These are phyloP conservation scores for Cnidoscolus chayamansa DNA, from an alignment of 441 rosid species.

Conservation along the genomic window DNA sequence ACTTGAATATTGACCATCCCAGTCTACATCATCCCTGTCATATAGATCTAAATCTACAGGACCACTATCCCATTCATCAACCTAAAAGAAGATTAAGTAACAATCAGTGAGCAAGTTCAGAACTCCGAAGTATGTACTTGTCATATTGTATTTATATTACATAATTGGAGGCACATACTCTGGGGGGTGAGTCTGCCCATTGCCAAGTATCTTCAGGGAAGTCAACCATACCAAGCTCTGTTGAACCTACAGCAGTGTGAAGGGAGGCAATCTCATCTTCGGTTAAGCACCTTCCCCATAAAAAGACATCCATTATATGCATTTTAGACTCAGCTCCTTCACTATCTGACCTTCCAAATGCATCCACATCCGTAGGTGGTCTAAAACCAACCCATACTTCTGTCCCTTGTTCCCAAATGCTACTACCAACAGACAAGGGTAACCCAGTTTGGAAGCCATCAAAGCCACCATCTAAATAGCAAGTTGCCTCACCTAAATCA, in stretches of 20 bases:
- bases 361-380: conserved; percentile 92
- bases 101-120: conserved; percentile 28
- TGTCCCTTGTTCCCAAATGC: conserved; percentile 92
- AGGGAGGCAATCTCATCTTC: conserved; percentile 93
- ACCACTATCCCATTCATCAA: conserved; percentile 99
- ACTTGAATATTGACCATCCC: conserved; percentile 99
- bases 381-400: conserved; percentile 95
- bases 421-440: conserved; percentile 57
- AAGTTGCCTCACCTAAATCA: conserved; percentile 94
- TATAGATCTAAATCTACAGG: conserved; percentile 96
- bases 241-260: conserved; percentile 68
- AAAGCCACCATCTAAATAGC: conserved; percentile 97
- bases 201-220: conserved; percentile 95
- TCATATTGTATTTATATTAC: not conserved
- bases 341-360: conserved; percentile 99
- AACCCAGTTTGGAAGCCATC: conserved; percentile 87
- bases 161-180: conserved; percentile 49
- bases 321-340: conserved; percentile 99
- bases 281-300: conserved; percentile 97
- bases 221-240: conserved; percentile 76
- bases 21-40: conserved; percentile 98
- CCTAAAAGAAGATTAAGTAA: conserved; percentile 41
- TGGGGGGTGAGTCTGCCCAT: conserved; percentile 97
- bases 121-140: not conserved
- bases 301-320: conserved; percentile 99